Evolutionary conservation across 2,329 filamentous ascomycete species (phyloP), one percentile per base, ranked within the genome.

Genomic region (Fusarium duplospermum): DNA sequence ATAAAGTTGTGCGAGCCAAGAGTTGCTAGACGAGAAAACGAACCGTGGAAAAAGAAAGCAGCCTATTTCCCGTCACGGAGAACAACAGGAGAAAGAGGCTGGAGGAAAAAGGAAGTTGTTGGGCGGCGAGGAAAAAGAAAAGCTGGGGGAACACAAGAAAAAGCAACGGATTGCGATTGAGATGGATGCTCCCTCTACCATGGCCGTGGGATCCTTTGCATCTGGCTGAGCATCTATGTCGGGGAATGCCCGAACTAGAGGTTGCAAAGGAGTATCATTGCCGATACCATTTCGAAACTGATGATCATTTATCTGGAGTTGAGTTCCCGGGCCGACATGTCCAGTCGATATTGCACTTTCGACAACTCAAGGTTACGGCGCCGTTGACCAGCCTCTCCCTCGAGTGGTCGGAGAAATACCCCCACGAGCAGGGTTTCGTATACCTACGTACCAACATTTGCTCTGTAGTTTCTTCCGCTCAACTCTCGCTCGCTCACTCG

Each of bases 181-280:
- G 47, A 54, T 54, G 47, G 47, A 57, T 57, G 11, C 24, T 47
- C 10, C 57, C 52, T 54, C 45, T 36, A 60, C 56, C 70, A 60
- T 57, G 33, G 38, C 38, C 29, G 31, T 45, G 59, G 58, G 60
- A 64, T 66, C 61, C 71, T 62, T 70, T 72, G 69, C 69, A 64
- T 58, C 52, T n/a, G 50, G 27, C 27, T 52, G 47, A 52, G 10
- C 47, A 65, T 35, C 22, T 60, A 24, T 16, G 20, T 60, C 24
- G 36, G 64, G 63, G 50, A 63, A 59, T 54, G 10, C 52, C 45
- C 31, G 27, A 31, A 54, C 18, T 33, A 24, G 35, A 40, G 57
- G 20, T 29, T 62, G 18, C 22, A 10, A 54, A 54, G 11, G 40
- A 50, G 13, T 22, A 27, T 18, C 14, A 13, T 50, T 52, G 18